Conservation (phyloP, 2,329 filamentous ascomycete species). For the Fusarium pseudonygamai region DNA sequence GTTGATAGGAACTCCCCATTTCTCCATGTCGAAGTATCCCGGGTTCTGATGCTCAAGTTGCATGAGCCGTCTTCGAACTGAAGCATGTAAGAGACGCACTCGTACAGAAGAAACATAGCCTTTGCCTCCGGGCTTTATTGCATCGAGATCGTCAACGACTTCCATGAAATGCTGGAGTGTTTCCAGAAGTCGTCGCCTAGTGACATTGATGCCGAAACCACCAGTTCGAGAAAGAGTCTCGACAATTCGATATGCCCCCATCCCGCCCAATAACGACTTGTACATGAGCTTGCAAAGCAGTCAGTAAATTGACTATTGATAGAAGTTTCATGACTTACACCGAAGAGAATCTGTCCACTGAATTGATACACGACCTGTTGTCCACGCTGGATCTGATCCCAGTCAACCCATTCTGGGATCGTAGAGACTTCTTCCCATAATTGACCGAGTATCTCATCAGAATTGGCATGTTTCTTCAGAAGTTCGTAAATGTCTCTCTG, state of each 20-base stretch:
- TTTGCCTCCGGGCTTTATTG: constrained; percentile 71
- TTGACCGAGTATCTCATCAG: constrained; percentile 62
- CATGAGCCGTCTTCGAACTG: constrained; percentile 70
- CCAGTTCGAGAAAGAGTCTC: constrained; percentile 79
- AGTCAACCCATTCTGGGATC: constrained; percentile 80
- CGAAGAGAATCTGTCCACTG: constrained; percentile 71
- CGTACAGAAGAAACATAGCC: constrained; percentile 70
- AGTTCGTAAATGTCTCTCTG: constrained; percentile 70
- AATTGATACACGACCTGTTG: constrained; percentile 84
- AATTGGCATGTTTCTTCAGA: constrained; percentile 64
- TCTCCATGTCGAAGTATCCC: constrained; percentile 67
- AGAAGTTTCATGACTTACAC: constrained; percentile 46
- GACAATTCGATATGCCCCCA: constrained; percentile 77
- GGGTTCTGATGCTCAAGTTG: constrained; percentile 63
- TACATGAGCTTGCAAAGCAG: constrained; percentile 60
- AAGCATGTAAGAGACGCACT: constrained; percentile 71
- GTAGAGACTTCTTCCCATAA: constrained; percentile 75
- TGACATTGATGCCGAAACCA: constrained; percentile 75
- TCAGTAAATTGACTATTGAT: background rate
- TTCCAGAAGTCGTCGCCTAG: constrained; percentile 70
- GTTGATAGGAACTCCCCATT: constrained; percentile 74
- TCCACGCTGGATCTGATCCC: constrained; percentile 77
- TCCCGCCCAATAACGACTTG: constrained; percentile 73
- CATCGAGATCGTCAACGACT: constrained; percentile 70
- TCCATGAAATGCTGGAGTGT: constrained; percentile 81